Base-by-base conservation (phyloP, 2,329 filamentous ascomycete species). In the Fonsecaea pedrosoi region DNA sequence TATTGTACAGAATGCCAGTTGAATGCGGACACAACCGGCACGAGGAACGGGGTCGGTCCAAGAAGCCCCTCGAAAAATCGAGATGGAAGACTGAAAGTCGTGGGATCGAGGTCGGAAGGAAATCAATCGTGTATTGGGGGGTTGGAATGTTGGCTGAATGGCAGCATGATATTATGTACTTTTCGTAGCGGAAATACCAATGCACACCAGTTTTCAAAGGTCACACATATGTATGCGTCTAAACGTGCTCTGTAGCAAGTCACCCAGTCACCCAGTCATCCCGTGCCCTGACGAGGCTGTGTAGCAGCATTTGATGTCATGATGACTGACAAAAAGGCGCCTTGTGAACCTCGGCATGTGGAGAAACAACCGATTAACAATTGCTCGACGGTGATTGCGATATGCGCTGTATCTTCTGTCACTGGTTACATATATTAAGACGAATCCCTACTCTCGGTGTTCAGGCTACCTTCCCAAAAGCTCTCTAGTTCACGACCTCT, bases 161-260 rank as follows among this genome's bases (percentile, higher is more conserved):
- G 34, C 34, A 54, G 60, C 63, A 70, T 63, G 68, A 68, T 68
- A 57, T 70, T 66, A 65, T 68, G 66, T 70, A 66, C 66, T 62
- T 69, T 69, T 55, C 40, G 62, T 66, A 63, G 65, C 60, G 64
- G 62, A 54, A 66, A 68, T 70, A 70, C 62, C 66, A 68, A 53
- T 40, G 59, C 59, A 21, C 38, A 53, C 30, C 25, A 34, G n/a
- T 32, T 66, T 48, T 54, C 18, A 21, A 45, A 35, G 37, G 45
- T 45, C 45, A 54, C 25, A 25, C 25, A 25, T 25, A 25, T 25
- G 25, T 25, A 25, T 3, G 25, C 25, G 25, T 25, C 25, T 25
- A 2, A 25, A 2, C 25, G 25, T 25, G 25, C 25, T 25, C 25
- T 25, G 25, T 25, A 25, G 25, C 25, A 25, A 25, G 25, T 25